Evolutionary conservation across 2,329 filamentous ascomycete species (phyloP).

Genomic region (Trichoderma atrobrunneum): DNA sequence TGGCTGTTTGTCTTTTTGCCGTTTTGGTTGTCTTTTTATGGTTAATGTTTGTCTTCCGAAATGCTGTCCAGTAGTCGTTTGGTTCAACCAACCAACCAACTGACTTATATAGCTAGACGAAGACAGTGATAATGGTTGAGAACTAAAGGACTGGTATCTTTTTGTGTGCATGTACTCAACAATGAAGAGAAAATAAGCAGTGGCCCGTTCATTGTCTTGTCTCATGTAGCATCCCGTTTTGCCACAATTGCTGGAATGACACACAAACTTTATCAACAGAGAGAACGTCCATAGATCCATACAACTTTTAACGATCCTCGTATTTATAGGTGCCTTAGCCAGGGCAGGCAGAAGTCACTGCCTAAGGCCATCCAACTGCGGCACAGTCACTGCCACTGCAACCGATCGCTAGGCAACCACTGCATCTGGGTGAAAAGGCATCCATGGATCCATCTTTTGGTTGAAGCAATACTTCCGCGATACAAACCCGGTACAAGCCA

Average conservation of each 20-base stretch:
- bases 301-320: not conserved
- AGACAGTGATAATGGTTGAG: not conserved
- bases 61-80: not conserved
- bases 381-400: not conserved
- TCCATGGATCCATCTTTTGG: not conserved
- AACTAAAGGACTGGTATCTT: not conserved
- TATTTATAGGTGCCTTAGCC: not conserved
- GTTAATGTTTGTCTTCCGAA: not conserved
- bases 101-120: not conserved
- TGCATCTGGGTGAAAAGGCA: not conserved
- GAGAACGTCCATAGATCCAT: not conserved
- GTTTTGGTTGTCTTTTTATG: not conserved
- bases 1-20: not conserved
- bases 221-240: not conserved
- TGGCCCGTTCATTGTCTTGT: not conserved
- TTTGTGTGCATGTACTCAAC: not conserved
- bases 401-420: not conserved
- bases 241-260: not conserved
- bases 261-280: not conserved
- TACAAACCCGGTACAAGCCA: not conserved
- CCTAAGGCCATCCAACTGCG: not conserved
- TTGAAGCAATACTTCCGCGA: not conserved
- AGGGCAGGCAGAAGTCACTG: not conserved
- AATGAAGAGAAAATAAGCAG: not conserved
- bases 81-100: not conserved